Base-by-base conservation (phyloP, 495 filamentous ascomycete genomes). In the Penicillium lividum region DNA sequence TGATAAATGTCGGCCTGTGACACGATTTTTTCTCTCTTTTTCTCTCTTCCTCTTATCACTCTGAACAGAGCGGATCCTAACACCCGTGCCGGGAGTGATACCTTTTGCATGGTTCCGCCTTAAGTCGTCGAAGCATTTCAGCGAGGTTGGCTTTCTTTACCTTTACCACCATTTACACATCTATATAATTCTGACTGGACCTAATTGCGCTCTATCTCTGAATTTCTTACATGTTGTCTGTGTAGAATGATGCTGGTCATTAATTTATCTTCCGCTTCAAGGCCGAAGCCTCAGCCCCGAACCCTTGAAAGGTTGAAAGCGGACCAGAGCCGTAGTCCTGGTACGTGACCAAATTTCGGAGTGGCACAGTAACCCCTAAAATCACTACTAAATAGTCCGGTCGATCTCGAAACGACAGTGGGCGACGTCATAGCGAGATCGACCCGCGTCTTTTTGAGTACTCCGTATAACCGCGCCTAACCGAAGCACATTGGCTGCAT, bases 181-280 rank as follows among this genome's bases (percentile, higher is more conserved):
- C 65, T 56, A 71, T 67, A 57, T 68, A 63, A 60, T 64, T 51
- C 59, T 30, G 61, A 48, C 53, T 62, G 51, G 42, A 34, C 54
- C 28, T 50, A 31, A 28, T 50, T 5, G 15, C 28, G 7, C 15
- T 50, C 3, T 28, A 9, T 18, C 28, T 28, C 13, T n/a, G 8
- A 47, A n/a, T 29, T 28, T 33, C 33, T 3, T 47, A 51, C 15
- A 3, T 51, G n/a, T 13, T 16, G 10, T 15, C 7, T 38, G 34
- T 38, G 4, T 13, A 15, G 15, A 16, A 33, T 33, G 31, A 22
- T 22, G 22, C 22, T 36, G 33, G 33, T 11, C 9, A 36, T 36
- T 11, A 13, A 2, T 36, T 36, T 36, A 36, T 36, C 13, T 36
- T 11, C 33, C 33, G 8, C 3, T 36, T 9, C 33, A 11, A 11